Evolutionary conservation across 371 early-diverging fungal species (phyloP), one percentile per base, ranked within the genome.

Genomic region (Umbelopsis sp.): DNA sequence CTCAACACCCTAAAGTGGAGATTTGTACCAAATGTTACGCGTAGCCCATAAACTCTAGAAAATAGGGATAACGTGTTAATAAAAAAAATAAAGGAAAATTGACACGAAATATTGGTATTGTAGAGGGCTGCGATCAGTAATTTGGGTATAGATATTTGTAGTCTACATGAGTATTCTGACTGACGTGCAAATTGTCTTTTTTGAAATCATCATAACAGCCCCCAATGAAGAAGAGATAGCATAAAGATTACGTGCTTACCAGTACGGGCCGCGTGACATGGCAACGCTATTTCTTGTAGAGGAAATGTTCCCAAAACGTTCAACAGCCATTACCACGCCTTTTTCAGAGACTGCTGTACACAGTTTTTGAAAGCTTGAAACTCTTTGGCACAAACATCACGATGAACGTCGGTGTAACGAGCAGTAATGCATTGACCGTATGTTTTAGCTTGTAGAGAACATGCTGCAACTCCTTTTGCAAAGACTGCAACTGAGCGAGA

Each of bases 361-460:
- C 89, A 88, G 11, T 79, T 76, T 64, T 86, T 86, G 70, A 88
- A 88, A 29, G 84, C 84, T 32, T 76, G 68, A 64, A 88, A 88
- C 76, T 88, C 86, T 66, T 83, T 84, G 18, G 76, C 79, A 57
- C 89, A 88, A 69, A 85, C 76, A 45, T 85, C 86, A 64, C 82
- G 83, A 51, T 81, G 84, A 4, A 82, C 82, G 65, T 87, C 87
- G 65, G 80, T 78, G 70, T 85, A 85, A 35, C 71, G 81, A 14
- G 76, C 66, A 24, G 85, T 75, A 65, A 88, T 76, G 53, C 89
- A 88, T 50, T 82, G 71, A n/a, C 89, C 89, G 65, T 88, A 88
- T 24, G 80, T 80, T 6, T 83, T 69, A 3, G 86, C 80, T 67
- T 81, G 80, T 14, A 74, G 66, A 6, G 81, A 74, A 48, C 84